Percentiles rank a stretch among this genome's conserved stretches.
Conservation (phyloP, 352 stramenopile genomes). For the Pilasporangium apinafurcum region DNA sequence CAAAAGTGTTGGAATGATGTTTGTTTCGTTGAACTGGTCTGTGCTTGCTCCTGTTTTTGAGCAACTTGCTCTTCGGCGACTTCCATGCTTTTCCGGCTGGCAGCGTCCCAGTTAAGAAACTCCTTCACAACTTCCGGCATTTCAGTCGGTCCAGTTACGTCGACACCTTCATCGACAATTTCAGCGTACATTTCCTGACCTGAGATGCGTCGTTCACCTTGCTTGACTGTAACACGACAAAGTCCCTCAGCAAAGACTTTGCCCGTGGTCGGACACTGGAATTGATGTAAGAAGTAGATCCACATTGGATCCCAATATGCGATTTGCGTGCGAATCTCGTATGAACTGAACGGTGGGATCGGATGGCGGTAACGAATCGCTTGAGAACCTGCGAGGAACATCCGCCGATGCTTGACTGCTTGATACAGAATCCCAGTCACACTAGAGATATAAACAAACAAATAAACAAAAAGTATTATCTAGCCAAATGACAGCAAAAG, state of each 20-base stretch:
- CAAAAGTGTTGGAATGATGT: no score
- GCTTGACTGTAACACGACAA: constrained; percentile 22
- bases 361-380: constrained; percentile 51
- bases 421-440: constrained; percentile 44
- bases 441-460: no score
- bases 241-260: constrained; percentile 52
- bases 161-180: constrained; percentile 7
- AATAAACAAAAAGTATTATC: not conserved
- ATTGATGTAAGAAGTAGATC: constrained; percentile 60
- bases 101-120: no score
- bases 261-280: constrained; percentile 38
- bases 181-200: constrained; percentile 19
- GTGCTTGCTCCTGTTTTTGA: no score
- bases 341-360: constrained; percentile 45
- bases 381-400: constrained; percentile 59
- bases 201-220: constrained; percentile 15
- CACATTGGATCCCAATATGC: constrained; percentile 50
- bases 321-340: constrained; percentile 54
- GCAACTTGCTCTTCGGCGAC: no score
- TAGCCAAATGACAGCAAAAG: not conserved
- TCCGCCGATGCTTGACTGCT: constrained; percentile 51
- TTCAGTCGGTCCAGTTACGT: no score
- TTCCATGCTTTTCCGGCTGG: no score
- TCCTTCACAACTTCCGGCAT: constrained; percentile 1
- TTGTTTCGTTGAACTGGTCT: no score